Conservation (phyloP, 495 filamentous ascomycete genomes). For the Penicillium canariense region DNA sequence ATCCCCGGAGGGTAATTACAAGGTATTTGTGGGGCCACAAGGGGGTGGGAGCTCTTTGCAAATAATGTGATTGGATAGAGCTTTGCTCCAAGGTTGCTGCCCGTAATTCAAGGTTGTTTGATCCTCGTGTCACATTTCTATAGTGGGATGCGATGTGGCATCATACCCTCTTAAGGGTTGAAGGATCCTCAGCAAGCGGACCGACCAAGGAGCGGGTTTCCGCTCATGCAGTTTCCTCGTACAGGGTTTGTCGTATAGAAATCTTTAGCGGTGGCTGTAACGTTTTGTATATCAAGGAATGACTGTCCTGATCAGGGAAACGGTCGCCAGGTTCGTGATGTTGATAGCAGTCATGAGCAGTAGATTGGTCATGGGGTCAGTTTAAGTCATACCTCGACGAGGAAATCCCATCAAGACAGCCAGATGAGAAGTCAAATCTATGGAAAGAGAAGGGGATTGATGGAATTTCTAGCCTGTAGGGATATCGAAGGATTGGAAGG, state of each 20-base stretch:
- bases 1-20: conserved; percentile 5
- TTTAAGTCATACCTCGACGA: not conserved
- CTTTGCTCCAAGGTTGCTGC: not conserved
- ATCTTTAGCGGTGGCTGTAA: too few relatives aligned
- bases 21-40: conserved; percentile 5
- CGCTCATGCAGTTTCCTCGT: too few relatives aligned
- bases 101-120: not conserved
- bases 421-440: not conserved
- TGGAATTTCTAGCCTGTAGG: not conserved
- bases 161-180: not conserved
- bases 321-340: not conserved
- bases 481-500: not conserved
- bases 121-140: not conserved
- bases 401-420: not conserved
- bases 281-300: too few relatives aligned
- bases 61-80: not conserved
- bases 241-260: too few relatives aligned
- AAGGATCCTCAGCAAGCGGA: not conserved
- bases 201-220: not conserved
- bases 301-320: too few relatives aligned
- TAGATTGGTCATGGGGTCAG: not conserved
- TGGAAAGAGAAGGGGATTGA: not conserved
- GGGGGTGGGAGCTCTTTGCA: not conserved
- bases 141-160: not conserved
- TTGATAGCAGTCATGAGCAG: not conserved